Evolutionary conservation across 257 asterid species (phyloP), one percentile per base, ranked within the genome.

Genomic region (Scutellaria minor): DNA sequence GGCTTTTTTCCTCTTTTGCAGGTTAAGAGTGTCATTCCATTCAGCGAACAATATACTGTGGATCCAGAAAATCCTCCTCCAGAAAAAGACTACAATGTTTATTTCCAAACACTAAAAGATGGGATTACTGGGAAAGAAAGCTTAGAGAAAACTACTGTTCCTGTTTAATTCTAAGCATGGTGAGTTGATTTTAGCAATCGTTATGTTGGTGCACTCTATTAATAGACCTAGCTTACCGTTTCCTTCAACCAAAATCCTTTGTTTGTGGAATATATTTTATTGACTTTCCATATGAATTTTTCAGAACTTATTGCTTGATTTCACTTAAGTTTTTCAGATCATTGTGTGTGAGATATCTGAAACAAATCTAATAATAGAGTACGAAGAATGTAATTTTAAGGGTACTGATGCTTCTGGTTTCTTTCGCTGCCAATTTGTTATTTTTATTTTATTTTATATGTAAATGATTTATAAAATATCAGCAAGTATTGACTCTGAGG

Each of bases 11-110:
- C 24, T 47, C 12, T 44, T 57, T 77, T 64, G 66, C 87, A 94
- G 97, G 99, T 94, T 41, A 94, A 94, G 80, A 91, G 97, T 76
- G 92, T 85, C 3, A 76, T 88, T 79, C 99, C 97, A 11, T 91
- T 94, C 84, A 94, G 97, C 39, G 97, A 91, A 79, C 91, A 95
- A 31, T 94, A 81, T 54, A 91, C 96, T 1, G 95, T 94, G 84
- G 97, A 94, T 85, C 99, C 97, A 13, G 88, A 89, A 80, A 91
- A 88, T 76, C 97, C 96, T 66, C 99, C 97, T 41, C 86, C 95
- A 8, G 97, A 89, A 68, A 94, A 88, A 69, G 99, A 94, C 85
- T 91, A 94, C 79, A 69, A 85, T 57, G 86, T 78, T 48, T 91
- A 83, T 83, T 91, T 94, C 86, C 73, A 80, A 81, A 83, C 78